A percentile compares a stretch with the other conserved stretches of the same genome.
Conservation (phyloP, 2,329 filamentous ascomycete genomes). For the Cadophora luteo-olivacea region DNA sequence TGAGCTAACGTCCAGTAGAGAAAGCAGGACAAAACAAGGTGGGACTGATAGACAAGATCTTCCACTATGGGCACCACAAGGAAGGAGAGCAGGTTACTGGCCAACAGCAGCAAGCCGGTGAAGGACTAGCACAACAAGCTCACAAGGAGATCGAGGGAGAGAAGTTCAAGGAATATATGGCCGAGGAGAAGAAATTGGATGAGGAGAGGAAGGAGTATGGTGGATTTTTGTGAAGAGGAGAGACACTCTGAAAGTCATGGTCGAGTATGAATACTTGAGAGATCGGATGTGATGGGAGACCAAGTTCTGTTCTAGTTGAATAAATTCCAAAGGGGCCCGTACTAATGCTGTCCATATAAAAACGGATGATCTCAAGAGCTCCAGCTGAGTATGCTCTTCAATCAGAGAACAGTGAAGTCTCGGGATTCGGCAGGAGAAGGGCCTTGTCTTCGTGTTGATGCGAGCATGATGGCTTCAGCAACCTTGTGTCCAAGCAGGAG, state of each 20-base stretch:
- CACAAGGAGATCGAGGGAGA: neutral
- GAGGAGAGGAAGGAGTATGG: neutral
- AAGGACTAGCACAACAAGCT: neutral
- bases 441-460: neutral
- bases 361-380: too few relatives aligned
- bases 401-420: too few relatives aligned
- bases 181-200: neutral
- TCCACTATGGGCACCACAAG: neutral
- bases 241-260: neutral
- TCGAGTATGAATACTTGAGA: neutral
- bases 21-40: neutral
- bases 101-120: neutral
- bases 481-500: neutral
- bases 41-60: neutral
- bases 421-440: neutral
- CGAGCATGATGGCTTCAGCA: neutral
- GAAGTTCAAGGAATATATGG: slow-evolving; percentile 12
- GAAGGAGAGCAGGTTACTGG: neutral
- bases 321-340: neutral
- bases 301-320: neutral
- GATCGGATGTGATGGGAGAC: neutral
- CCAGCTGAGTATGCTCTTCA: neutral
- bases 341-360: neutral
- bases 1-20: neutral
- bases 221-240: neutral